Percentiles rank a stretch among this genome's conserved stretches.
Conservation (phyloP, 148 eudicot genomes). For the Camellia lanceoleosa region DNA sequence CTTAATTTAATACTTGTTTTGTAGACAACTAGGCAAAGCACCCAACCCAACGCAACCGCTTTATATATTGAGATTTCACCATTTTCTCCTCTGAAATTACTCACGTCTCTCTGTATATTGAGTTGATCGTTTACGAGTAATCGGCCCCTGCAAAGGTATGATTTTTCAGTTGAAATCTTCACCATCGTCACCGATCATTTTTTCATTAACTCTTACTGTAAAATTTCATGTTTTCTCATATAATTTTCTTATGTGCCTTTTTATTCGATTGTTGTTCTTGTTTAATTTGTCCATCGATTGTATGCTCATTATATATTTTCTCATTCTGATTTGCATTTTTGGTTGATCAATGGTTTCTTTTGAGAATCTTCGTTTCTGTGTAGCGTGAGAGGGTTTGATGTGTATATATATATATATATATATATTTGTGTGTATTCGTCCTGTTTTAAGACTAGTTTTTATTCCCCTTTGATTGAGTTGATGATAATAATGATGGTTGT, state of each 20-base stretch:
- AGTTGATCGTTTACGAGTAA: background rate
- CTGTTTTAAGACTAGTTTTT: background rate
- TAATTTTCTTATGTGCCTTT: background rate
- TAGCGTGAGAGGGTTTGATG: background rate
- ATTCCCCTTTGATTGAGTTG: background rate
- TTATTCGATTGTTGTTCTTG: background rate
- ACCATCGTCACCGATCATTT: background rate
- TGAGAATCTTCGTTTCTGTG: background rate
- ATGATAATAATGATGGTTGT: background rate
- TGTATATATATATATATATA: no score
- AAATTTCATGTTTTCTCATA: background rate
- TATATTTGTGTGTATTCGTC: background rate
- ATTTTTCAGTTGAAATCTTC: background rate
- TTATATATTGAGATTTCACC: no score
- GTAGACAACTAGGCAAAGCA: background rate
- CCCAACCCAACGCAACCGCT: background rate
- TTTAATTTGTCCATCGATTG: background rate
- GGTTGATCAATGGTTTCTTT: no score
- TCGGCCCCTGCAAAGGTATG: background rate
- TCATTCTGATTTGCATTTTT: background rate
- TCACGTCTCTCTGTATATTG: background rate
- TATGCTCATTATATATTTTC: background rate
- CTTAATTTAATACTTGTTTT: background rate
- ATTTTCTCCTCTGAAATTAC: background rate
- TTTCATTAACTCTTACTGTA: background rate